Evolutionary conservation across 2,329 filamentous ascomycete genomes (phyloP), one percentile per base, ranked within the genome.

Genomic region (Delphinella strobiligena): DNA sequence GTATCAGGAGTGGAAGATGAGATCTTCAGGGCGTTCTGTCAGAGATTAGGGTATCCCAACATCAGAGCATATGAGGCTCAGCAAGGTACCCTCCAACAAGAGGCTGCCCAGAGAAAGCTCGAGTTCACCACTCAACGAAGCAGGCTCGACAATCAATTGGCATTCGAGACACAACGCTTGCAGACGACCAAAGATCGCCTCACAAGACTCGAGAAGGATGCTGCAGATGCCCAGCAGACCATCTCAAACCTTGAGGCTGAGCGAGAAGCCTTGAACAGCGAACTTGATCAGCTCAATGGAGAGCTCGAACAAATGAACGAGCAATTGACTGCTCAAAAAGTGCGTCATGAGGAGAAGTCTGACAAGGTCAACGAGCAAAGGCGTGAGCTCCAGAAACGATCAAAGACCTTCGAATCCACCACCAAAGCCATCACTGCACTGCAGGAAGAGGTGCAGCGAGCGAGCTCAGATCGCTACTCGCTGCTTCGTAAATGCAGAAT

Each of bases 51-150:
- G 1, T 96, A 94, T 58, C 71, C 75, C 42, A 81, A 93, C 52
- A 93, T 98, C 47, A 83, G 89, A 43, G 83, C 86, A 42, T 98
- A 96, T 53, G 87, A 96, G 57, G 82, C 82, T 18, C 88, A 93
- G 49, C 91, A 96, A 61, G 89, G 91, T 36, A 87, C 82, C 31
- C 67, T 93, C 36, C 88, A 96, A 60, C 85, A 94, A 58, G 86
- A 96, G 57, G 83, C 84, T 33, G 80, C 80, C 1, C 80, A 91
- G 60, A 88, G 88, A 66, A 85, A 85, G 46, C 78, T 83, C 38
- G 80, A 88, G 49, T 96, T 94, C 51, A 82, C 81, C 41, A 78
- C 82, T 3, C 91, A 98, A 56, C 73, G 71, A 49, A 76, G 70
- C 44, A 70, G 66, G 38, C 67, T 81, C 34, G 66, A 77, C 48